Conservation (phyloP, 2,329 filamentous ascomycete species). For the Penicillium sp. region DNA sequence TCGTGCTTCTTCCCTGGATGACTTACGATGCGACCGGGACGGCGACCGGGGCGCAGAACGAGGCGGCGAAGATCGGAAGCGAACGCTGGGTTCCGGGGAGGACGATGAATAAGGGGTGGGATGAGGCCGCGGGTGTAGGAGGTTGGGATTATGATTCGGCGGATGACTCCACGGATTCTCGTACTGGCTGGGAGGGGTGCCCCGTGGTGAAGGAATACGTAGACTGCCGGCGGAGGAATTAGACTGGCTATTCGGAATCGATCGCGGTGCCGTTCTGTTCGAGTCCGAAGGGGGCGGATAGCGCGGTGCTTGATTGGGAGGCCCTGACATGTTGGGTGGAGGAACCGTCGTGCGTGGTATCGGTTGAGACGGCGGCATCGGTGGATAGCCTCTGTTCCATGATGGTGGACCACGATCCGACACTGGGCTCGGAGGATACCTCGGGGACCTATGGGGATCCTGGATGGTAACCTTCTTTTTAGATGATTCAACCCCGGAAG, state of each 20-base stretch:
- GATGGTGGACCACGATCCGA: conserved; percentile 5
- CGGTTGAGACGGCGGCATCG: conserved; percentile 4
- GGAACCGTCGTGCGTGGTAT: conserved; percentile 7
- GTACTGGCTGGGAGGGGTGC: conserved; percentile 13
- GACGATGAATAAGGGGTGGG: conserved; percentile 16
- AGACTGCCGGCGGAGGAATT: conserved; percentile 4
- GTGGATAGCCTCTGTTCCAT: conserved; percentile 8
- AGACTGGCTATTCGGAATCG: conserved; percentile 10
- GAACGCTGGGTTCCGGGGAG: conserved; percentile 13
- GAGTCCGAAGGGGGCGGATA: conserved; percentile 8
- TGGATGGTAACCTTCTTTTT: conserved; percentile 2
- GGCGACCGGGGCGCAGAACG: conserved; percentile 16
- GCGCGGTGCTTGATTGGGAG: conserved; percentile 9
- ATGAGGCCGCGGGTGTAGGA: conserved; percentile 12
- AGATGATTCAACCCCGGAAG: conserved; percentile 3
- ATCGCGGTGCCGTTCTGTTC: conserved; percentile 7
- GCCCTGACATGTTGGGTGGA: neutral
- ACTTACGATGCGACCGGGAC: conserved; percentile 7
- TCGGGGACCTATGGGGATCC: conserved; percentile 11
- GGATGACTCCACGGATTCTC: conserved; percentile 6
- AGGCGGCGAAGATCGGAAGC: conserved; percentile 11
- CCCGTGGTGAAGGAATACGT: conserved; percentile 8
- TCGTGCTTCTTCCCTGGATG: conserved; percentile 19
- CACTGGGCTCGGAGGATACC: conserved; percentile 5
- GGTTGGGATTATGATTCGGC: conserved; percentile 10